Conservation (phyloP, 192 early-diverging fungal species). For the Coemansia sp. region DNA sequence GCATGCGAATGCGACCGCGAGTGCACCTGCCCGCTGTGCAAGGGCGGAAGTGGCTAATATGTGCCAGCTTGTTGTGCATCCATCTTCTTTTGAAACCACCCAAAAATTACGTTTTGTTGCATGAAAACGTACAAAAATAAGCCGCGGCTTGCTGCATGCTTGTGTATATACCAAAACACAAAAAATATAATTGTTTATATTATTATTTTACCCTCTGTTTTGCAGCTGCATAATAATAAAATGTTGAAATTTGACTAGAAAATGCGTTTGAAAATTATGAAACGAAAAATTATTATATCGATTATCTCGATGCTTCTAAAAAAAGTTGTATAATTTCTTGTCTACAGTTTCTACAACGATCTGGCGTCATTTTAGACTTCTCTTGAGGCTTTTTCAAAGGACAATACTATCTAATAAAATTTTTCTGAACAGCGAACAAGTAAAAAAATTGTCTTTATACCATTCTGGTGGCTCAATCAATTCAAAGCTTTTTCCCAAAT, state of each 20-base stretch:
- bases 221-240: neutral
- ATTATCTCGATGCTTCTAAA: neutral
- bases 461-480: neutral
- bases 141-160: slow-evolving; percentile 1
- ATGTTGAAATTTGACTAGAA: neutral
- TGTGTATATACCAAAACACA: neutral
- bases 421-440: neutral
- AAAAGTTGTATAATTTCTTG: neutral
- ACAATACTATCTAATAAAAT: neutral
- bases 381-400: neutral
- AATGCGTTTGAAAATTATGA: neutral
- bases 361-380: neutral
- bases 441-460: neutral
- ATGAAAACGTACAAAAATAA: slow-evolving; percentile 1
- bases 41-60: slow-evolving; percentile 3
- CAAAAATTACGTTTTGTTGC: slow-evolving; percentile 1
- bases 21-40: slow-evolving; percentile 13
- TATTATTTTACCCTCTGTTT: slow-evolving; percentile 1
- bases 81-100: neutral
- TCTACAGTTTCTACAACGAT: neutral
- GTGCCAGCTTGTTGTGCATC: neutral
- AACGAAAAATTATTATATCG: neutral
- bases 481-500: neutral
- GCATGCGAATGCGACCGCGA: slow-evolving; percentile 6
- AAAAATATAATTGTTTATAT: neutral